Conservation (phyloP, 441 rosid species). For the Bocquillonia castaneifolia region DNA sequence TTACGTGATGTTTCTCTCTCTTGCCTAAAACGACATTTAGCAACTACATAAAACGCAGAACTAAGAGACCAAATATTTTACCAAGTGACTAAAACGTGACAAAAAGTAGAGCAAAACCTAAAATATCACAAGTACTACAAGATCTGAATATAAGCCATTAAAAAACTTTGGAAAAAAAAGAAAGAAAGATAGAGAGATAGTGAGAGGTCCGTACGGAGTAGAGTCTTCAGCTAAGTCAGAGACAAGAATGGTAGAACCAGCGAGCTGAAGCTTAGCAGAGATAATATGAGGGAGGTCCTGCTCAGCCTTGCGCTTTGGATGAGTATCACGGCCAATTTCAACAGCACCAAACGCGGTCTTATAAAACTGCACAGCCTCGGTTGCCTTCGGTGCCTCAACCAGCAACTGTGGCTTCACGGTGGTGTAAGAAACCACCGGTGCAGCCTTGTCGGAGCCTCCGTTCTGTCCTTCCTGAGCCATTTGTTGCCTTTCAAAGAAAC, state of each 20-base stretch:
- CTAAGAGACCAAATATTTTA: background rate
- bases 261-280: conserved; percentile 60
- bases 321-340: conserved; percentile 51
- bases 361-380: conserved; percentile 74
- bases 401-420: conserved; percentile 60
- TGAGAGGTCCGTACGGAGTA: conserved; percentile 31
- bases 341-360: conserved; percentile 70
- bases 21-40: too few relatives aligned
- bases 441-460: conserved; percentile 42
- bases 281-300: conserved; percentile 79
- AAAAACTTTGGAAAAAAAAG: too few relatives aligned
- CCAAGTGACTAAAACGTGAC: background rate
- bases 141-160: background rate
- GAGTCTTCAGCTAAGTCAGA: conserved; percentile 43
- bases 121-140: background rate
- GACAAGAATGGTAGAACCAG: conserved; percentile 51
- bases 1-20: too few relatives aligned
- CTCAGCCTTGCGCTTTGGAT: conserved; percentile 86
- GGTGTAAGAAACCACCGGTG: conserved; percentile 33
- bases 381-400: conserved; percentile 76
- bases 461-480: conserved; percentile 57
- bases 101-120: background rate
- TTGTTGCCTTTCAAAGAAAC: conserved; percentile 7
- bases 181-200: background rate
- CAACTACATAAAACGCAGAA: background rate